phyloP scores from a whole-genome alignment of 2,329 filamentous ascomycete genomes.

The Penicillium sp. region DNA sequence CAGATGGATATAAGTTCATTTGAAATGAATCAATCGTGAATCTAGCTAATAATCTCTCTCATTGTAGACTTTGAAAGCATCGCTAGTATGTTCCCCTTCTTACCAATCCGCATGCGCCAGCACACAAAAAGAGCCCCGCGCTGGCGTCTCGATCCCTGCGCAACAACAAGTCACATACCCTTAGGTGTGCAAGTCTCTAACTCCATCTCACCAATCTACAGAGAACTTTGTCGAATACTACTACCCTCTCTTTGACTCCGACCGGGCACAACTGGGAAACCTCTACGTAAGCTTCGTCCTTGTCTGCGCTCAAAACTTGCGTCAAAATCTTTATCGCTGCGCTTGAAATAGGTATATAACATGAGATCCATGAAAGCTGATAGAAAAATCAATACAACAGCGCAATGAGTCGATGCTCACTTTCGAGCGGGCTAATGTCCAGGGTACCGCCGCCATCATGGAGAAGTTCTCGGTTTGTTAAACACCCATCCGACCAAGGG shows the following conservation, averaged over 20 bases:
- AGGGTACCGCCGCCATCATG: constrained; percentile 67
- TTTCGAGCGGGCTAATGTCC: constrained; percentile 72
- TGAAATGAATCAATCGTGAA: not conserved
- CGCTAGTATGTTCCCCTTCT: constrained; percentile 38
- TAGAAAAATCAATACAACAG: constrained; percentile 48
- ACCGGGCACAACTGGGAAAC: constrained; percentile 63
- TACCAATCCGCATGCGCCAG: not conserved
- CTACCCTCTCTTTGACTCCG: constrained; percentile 80
- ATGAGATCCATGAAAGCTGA: constrained; percentile 6
- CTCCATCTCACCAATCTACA: constrained; percentile 42
- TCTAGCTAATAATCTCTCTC: constrained; percentile 13
- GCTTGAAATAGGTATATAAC: too few relatives aligned
- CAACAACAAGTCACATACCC: not conserved
- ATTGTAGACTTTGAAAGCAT: constrained; percentile 38
- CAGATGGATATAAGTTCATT: constrained; percentile 1
- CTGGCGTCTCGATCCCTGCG: not conserved
- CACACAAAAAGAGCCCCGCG: constrained; percentile 8
- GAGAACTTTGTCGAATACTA: constrained; percentile 89
- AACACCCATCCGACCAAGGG: not conserved
- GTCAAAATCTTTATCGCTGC: too few relatives aligned
- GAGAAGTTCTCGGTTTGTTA: constrained; percentile 76
- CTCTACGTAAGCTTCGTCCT: constrained; percentile 72
- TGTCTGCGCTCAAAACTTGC: too few relatives aligned
- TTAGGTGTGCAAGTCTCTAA: not conserved
- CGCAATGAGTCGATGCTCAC: constrained; percentile 87